phyloP scores from a whole-genome alignment of 108 stramenopile genomes.

The Cylindrotheca closterium region DNA sequence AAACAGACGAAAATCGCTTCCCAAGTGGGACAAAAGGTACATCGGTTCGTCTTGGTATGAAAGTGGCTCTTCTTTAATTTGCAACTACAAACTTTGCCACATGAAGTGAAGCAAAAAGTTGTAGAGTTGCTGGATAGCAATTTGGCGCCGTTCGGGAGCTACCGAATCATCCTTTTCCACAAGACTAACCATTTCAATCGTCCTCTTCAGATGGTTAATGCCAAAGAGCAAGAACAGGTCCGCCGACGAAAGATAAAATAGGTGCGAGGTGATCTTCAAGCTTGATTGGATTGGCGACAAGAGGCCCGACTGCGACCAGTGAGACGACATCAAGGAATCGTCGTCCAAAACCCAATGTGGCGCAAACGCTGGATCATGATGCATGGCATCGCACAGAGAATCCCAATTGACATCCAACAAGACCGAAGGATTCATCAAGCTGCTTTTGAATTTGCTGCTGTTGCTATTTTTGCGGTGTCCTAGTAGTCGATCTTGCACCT shows the following conservation, averaged over 20 bases:
- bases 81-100: slow-evolving; percentile 15
- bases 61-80: background rate
- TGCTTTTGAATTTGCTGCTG: slow-evolving; percentile 5
- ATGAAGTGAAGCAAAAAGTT: slow-evolving; percentile 27
- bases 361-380: slow-evolving; percentile 30
- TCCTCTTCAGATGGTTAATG: slow-evolving; percentile 6
- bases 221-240: slow-evolving; percentile 27
- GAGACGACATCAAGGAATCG: too few species aligned
- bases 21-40: too few species aligned
- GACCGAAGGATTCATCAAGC: slow-evolving; percentile 4
- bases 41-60: too few species aligned
- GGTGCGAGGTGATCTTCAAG: slow-evolving; percentile 7
- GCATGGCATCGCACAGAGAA: slow-evolving; percentile 26
- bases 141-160: slow-evolving; percentile 5
- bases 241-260: slow-evolving; percentile 18
- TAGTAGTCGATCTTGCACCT: slow-evolving; percentile 3
- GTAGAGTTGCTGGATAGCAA: slow-evolving; percentile 20
- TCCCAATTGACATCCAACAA: slow-evolving; percentile 32
- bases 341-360: slow-evolving; percentile 24
- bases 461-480: background rate
- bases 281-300: too few species aligned
- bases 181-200: slow-evolving; percentile 12
- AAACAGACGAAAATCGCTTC: too few species aligned
- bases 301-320: too few species aligned
- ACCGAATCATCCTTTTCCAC: slow-evolving; percentile 23